These are phyloP conservation scores for Pisolithus thermaeus DNA, from an alignment of 1,284 basidiomycete genomes.

Conservation along the genomic window DNA sequence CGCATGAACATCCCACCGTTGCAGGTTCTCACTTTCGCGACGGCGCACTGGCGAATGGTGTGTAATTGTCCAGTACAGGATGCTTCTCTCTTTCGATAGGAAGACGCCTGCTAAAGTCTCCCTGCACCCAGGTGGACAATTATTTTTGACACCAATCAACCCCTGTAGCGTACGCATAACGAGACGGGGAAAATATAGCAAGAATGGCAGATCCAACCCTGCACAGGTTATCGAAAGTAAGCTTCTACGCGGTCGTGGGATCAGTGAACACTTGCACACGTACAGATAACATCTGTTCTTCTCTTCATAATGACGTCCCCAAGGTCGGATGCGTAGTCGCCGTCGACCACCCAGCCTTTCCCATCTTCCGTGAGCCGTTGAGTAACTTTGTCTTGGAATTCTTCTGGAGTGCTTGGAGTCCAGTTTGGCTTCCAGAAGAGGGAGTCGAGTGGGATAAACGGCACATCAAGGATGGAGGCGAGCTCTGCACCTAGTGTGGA, in stretches of 20 bases:
- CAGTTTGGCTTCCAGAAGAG: constrained; percentile 43
- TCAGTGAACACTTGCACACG: constrained; percentile 13
- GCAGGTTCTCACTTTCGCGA: constrained; percentile 25
- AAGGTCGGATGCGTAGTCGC: constrained; percentile 30
- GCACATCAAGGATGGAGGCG: constrained; percentile 36
- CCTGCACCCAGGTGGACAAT: constrained; percentile 47
- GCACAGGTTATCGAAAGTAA: neutral
- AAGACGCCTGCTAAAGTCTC: constrained; percentile 38
- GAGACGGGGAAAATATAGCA: constrained; percentile 50
- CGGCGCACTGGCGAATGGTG: constrained; percentile 31
- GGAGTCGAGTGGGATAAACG: constrained; percentile 36
- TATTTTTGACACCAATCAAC: constrained; percentile 31
- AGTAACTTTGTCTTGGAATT: constrained; percentile 32
- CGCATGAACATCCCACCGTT: constrained; percentile 18
- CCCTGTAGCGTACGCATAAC: constrained; percentile 43
- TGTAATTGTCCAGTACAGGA: constrained; percentile 50
- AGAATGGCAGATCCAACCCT: constrained; percentile 62
- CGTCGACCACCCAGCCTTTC: constrained; percentile 45
- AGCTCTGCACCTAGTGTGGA: constrained; percentile 42
- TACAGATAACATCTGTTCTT: constrained; percentile 53
- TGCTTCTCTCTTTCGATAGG: constrained; percentile 42
- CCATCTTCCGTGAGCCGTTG: constrained; percentile 21
- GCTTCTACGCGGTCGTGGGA: neutral
- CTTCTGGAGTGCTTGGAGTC: constrained; percentile 29
- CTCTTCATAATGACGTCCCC: constrained; percentile 29